These are phyloP conservation scores for Fragilaria crotonensis DNA, from an alignment of 108 stramenopile genomes.

Conservation along the genomic window DNA sequence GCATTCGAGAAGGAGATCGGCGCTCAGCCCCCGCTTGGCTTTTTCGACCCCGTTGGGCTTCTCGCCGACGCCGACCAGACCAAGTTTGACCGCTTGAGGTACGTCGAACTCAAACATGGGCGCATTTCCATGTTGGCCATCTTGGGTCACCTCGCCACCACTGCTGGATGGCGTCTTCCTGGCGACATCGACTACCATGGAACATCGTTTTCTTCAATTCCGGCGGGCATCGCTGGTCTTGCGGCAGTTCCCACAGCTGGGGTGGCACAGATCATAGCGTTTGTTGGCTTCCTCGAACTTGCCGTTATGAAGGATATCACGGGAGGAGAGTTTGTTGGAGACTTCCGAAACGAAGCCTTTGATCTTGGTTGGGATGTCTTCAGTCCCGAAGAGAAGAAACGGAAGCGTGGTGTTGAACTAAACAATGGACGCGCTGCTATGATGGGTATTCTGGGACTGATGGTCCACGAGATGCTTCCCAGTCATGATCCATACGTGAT, in stretches of 20 bases:
- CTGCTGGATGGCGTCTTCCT: slow-evolving; percentile 27
- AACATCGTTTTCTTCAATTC: slow-evolving; percentile 29
- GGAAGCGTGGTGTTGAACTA: slow-evolving; percentile 65
- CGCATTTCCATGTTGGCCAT: slow-evolving; percentile 41
- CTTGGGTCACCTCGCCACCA: slow-evolving; percentile 32
- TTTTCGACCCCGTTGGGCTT: background rate
- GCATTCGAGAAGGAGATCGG: slow-evolving; percentile 13
- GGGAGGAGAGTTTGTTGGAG: slow-evolving; percentile 43
- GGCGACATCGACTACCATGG: slow-evolving; percentile 30
- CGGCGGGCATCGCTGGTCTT: slow-evolving; percentile 25
- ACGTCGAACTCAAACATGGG: slow-evolving; percentile 57
- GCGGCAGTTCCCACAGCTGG: slow-evolving; percentile 33
- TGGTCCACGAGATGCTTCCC: slow-evolving; percentile 73
- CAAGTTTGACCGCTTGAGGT: slow-evolving; percentile 53
- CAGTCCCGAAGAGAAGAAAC: slow-evolving; percentile 20
- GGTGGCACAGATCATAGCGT: slow-evolving; percentile 27
- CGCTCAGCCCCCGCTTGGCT: slow-evolving; percentile 7
- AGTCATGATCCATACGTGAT: slow-evolving; percentile 52
- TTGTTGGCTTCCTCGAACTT: slow-evolving; percentile 35
- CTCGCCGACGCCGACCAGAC: background rate
- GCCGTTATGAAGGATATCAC: slow-evolving; percentile 54
- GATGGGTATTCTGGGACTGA: slow-evolving; percentile 87
- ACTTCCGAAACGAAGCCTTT: slow-evolving; percentile 35
- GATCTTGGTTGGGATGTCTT: slow-evolving; percentile 35
- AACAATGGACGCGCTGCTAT: slow-evolving; percentile 90